Evolutionary conservation across 2,329 filamentous ascomycete genomes (phyloP), one percentile per base, ranked within the genome.

Genomic region (Talaromyces piceae): DNA sequence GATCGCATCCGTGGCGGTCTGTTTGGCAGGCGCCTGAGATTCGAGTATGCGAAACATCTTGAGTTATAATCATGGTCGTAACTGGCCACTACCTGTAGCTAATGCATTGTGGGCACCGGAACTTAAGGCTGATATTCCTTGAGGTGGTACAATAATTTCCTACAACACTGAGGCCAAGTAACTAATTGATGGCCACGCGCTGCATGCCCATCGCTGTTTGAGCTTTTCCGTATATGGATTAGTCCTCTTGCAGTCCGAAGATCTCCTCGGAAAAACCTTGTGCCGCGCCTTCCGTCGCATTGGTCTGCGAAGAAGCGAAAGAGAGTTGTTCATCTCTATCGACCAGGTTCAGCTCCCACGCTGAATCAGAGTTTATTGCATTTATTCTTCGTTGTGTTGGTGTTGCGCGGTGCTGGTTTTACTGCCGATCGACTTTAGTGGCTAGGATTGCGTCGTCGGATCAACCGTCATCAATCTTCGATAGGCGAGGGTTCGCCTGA

Each of bases 1-100:
- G 68, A 98, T 98, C 39, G 93, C 96, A 67, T 95, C 90, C 65
- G 88, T 86, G 61, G 91, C 93, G 63, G 89, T 95, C 79, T 98
- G 93, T 77, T 94, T 93, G 66, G 90, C 89, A 61, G 93, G 93
- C 64, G 89, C 87, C 71, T 86, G 80, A 61, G 79, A 78, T 67
- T 82, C 79, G 61, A 83, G 77, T 62, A 82, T 81, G 67, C 75
- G 73, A 59, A 77, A 75, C 74, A 77, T 77, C 56, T 65, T 68
- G 62, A 51, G 56, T 62, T 62, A 67, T 59, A 66, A 58, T 69
- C 69, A 72, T 71, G 67, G 64, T 70, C 67, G 70, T 58, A 61
- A 59, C 59, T 57, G 58, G 62, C 63, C 60, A 53, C 28, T 20
- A 8, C 28, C 25, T 7, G 20, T 45, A 12, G 20, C 49, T 48